Evolutionary conservation across 495 filamentous ascomycete genomes (phyloP), one percentile per base, ranked within the genome.

Genomic region (Podospora bellae-mahoneyi): DNA sequence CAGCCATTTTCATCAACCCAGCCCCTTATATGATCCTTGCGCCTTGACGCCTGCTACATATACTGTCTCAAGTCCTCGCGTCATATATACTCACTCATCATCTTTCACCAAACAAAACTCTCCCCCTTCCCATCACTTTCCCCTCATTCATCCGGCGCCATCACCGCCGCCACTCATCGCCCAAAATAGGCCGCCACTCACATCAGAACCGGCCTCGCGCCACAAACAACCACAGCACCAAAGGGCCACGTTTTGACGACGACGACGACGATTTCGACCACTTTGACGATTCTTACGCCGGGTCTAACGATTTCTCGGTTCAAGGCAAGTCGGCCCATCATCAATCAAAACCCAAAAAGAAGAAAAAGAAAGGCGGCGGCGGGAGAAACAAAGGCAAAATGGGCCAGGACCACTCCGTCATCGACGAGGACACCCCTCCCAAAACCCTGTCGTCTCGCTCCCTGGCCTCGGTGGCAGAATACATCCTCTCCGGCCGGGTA

Each of bases 391-490:
- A 32, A 23, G 23, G n/a, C 20, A 63, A 78, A 58, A 84, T 84
- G 81, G 81, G 81, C 64, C 80, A 84, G 62, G 79, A 81, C 34
- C 66, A 76, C n/a, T 83, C 80, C 19, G 66, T 84, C 57, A 78
- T 94, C 72, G 85, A 87, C 74, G 87, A 91, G 48, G 84, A 84
- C 71, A 85, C 84, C 28, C 84, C 84, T 19, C 84, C 93, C 4
- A 77, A 84, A 64, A 90, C 87, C 1, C 82, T 97, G 19, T 79
- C 84, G 30, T 84, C 85, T 19, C 87, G 93, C 63, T 90, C 84
- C 28, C 74, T 97, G 4, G 82, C 88, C 27, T 90, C 85, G 4
- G 83, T 97, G 53, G 94, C 91, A 28, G 86, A 90, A 32, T 88
- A 89, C 73, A 92, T 97, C 74, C 87, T 86, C 64, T 83, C 88